A percentile compares a stretch with the other conserved stretches of the same genome.
Evolutionary conservation across 257 asterid species (phyloP).

Genomic region (Nicotiana undulata): DNA sequence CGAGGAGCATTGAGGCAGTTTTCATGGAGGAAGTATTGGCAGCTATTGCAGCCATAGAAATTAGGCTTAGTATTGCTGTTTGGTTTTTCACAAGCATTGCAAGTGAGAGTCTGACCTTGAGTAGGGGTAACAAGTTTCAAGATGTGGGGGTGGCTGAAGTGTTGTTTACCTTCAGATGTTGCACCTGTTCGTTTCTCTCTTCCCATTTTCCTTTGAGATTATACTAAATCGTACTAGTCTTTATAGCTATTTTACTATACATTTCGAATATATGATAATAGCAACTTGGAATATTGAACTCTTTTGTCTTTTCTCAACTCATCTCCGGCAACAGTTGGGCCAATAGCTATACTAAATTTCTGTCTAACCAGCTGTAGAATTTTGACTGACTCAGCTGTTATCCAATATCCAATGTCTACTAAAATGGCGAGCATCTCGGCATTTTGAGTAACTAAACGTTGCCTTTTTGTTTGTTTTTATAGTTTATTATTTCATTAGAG

Average conservation of each 20-base stretch:
- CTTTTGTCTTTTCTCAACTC: neutral
- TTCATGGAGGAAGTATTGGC: constrained; percentile 26
- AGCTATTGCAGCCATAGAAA: constrained; percentile 23
- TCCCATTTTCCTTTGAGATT: neutral
- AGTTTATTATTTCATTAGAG: too few relatives aligned
- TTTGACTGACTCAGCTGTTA: too few relatives aligned
- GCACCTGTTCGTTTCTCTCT: neutral
- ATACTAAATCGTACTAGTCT: neutral
- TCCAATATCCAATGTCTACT: too few relatives aligned
- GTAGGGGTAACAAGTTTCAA: constrained; percentile 7
- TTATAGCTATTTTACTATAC: neutral
- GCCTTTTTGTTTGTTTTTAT: neutral
- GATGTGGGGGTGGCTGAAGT: constrained; percentile 50
- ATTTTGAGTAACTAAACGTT: neutral
- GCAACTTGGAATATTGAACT: neutral
- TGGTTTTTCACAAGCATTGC: constrained; percentile 16
- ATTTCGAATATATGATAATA: too few relatives aligned
- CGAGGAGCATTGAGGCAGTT: constrained; percentile 25
- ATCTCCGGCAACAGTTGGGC: neutral
- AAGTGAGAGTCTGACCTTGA: neutral
- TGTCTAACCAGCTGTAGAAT: too few relatives aligned
- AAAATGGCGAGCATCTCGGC: too few relatives aligned
- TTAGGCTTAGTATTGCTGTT: neutral
- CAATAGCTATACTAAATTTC: neutral
- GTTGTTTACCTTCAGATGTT: constrained; percentile 12